These are phyloP conservation scores for Ceratobasidium sp. DNA, from an alignment of 1,284 basidiomycete genomes.

Conservation along the genomic window DNA sequence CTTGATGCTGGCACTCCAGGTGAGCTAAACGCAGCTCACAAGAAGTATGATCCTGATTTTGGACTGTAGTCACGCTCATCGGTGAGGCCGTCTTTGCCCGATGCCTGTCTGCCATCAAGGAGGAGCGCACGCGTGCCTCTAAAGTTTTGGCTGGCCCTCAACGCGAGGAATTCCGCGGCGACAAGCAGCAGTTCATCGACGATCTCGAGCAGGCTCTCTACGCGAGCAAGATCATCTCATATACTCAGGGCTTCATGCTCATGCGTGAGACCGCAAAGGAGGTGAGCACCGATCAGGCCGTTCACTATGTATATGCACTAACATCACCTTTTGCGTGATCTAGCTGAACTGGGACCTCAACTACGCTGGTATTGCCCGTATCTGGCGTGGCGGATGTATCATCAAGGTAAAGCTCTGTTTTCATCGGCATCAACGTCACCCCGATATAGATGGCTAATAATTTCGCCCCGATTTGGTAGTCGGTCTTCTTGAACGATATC, in stretches of 20 bases:
- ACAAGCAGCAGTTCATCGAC: constrained; percentile 99
- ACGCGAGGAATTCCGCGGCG: constrained; percentile 93
- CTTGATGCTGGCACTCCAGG: constrained; percentile 93
- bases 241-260: constrained; percentile 99
- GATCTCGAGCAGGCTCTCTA: constrained; percentile 99
- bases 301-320: constrained; percentile 46
- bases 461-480: constrained; percentile 56
- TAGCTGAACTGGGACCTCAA: constrained; percentile 84
- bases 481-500: constrained; percentile 95
- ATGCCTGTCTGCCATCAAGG: constrained; percentile 97
- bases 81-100: constrained; percentile 99
- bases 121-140: constrained; percentile 94
- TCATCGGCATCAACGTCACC: constrained; percentile 43
- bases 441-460: constrained; percentile 5
- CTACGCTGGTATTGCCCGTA: constrained; percentile 96
- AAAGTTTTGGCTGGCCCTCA: constrained; percentile 90
- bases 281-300: constrained; percentile 66
- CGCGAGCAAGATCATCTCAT: constrained; percentile 99
- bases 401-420: constrained; percentile 75
- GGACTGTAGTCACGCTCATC: constrained; percentile 87
- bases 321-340: constrained; percentile 19
- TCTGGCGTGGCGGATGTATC: constrained; percentile 99
- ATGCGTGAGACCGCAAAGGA: constrained; percentile 99
- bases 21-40: constrained; percentile 53
- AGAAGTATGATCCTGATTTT: neutral